Percentiles rank a stretch among this genome's conserved stretches.
Conservation (phyloP, 1,139 yeast genomes). For the Blastobotrys raffinosifermentans region DNA sequence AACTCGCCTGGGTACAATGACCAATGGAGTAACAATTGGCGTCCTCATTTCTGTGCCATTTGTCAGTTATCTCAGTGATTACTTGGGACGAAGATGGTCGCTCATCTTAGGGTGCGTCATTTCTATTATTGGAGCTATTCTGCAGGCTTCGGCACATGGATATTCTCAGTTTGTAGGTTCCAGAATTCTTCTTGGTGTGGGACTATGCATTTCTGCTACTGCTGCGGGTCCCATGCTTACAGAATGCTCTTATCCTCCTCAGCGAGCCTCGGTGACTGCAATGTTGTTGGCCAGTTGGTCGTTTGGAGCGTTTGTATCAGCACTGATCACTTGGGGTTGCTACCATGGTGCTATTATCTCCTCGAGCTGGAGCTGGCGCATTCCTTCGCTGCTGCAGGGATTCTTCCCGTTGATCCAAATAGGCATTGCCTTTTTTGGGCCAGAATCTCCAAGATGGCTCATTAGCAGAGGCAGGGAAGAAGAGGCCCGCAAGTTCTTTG, state of each 20-base stretch:
- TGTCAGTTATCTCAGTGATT: slow-evolving; percentile 37
- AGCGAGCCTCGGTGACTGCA: slow-evolving; percentile 43
- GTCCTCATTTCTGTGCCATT: slow-evolving; percentile 20
- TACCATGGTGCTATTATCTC: slow-evolving; percentile 16
- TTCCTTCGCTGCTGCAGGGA: slow-evolving; percentile 40
- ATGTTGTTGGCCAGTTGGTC: slow-evolving; percentile 47
- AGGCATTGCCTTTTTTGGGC: slow-evolving; percentile 28
- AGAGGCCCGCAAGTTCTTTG: slow-evolving; percentile 40
- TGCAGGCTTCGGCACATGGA: slow-evolving; percentile 39
- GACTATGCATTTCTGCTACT: slow-evolving; percentile 39
- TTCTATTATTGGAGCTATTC: slow-evolving; percentile 41
- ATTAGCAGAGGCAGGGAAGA: slow-evolving; percentile 46
- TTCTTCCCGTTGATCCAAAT: slow-evolving; percentile 35
- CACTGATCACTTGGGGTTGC: slow-evolving; percentile 49
- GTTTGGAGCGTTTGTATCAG: slow-evolving; percentile 49
- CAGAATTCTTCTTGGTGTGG: slow-evolving; percentile 46
- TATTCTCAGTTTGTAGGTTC: slow-evolving; percentile 44
- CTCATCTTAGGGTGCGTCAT: slow-evolving; percentile 38
- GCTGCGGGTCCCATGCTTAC: slow-evolving; percentile 41
- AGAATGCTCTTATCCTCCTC: slow-evolving; percentile 37
- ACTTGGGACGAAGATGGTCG: slow-evolving; percentile 43
- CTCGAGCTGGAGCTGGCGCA: slow-evolving; percentile 39
- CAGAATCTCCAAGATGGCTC: slow-evolving; percentile 72
- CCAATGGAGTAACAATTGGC: slow-evolving; percentile 53
- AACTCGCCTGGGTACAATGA: slow-evolving; percentile 41